Base-by-base conservation (phyloP, 2,329 filamentous ascomycete genomes). In the Pseudogymnoascus pannorum region DNA sequence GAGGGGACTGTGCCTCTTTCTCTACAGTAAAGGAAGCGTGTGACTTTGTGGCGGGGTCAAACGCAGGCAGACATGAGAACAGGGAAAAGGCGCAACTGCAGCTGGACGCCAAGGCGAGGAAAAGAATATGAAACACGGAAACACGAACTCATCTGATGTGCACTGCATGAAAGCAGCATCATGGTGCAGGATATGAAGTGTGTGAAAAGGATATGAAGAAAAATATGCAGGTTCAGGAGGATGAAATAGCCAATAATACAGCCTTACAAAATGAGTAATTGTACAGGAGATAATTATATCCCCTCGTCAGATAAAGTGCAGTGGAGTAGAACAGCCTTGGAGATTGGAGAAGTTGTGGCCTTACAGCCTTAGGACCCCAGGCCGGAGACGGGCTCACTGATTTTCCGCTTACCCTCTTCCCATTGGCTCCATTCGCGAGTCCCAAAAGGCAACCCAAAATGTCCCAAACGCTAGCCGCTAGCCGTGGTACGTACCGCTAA, bases 111-210 rank as follows among this genome's bases (percentile, higher is more conserved):
- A 48, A 48, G 42, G 22, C 20, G 14, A 24, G 42, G 14, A 24
- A 48, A 26, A n/a, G 20, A 8, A 26, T 48, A 48, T 48, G 42
- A 48, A 48, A 29, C 22, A 48, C 42, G 22, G 42, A 48, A 48
- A 48, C 42, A 48, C 42, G 22, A 48, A 26, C 42, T 48, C 42
- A 29, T 48, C 42, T 48, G 42, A 48, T 48, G 42, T 48, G 42
- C 42, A 29, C 42, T 48, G 22, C 22, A 48, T 48, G 42, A 48
- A 48, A 48, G 22, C 42, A 48, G 42, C 12, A 48, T 48, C 42
- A 26, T 48, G 42, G 42, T 48, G 42, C 42, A 26, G 42, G 7
- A 29, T 48, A 26, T 48, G 42, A 12, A 24, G 20, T 24, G 24
- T 24, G 9, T 44, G 20, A 5, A 48, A 20, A n/a, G 5, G 5